Base-by-base conservation (phyloP, 129 eudicot genomes). In the Artemisia annua region DNA sequence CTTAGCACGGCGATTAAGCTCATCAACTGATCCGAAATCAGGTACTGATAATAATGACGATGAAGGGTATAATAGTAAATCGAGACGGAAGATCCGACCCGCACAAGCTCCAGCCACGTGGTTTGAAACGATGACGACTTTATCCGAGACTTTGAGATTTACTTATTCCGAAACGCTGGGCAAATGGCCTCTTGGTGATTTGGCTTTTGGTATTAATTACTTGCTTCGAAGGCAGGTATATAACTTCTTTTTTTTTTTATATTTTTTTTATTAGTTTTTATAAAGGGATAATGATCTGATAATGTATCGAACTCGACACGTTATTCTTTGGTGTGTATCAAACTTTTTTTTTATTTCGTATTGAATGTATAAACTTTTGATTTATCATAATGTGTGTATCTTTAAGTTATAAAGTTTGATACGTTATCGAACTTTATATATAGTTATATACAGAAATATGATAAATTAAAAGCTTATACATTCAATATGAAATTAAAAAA, bases 91-190 rank as follows among this genome's bases (percentile, higher is more conserved):
- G 78, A 69, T 94, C 71, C 68, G 99, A 78, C 93, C 99, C 44
- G 99, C 94, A 71, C 99, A 95, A 63, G 99, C 99, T 51, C 99
- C 99, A 19, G 97, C 94, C 16, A 95, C 97, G 68, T 95, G 97
- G 97, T 64, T 95, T 51, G 99, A 95, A 80, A 90, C 99, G 60
- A 83, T 95, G 22, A 74, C 82, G 19, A 95, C 99, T 69, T 71
- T 95, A 9, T 75, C 97, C 18, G 99, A 95, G 78, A 95, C 99
- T 50, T 80, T 95, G 67, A 82, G 97, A 76, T 95, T 95, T 81
- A 90, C 97, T 32, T 95, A 90, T 77, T 84, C 99, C 46, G 99
- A 95, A 74, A 95, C 99, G 19, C 66, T 95, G 19, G 99, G 97
- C 62, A 95, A 95, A 75, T 95, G 99, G 99, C 99, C 99, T 44